A percentile compares a stretch with the other conserved stretches of the same genome.
Evolutionary conservation across 2,329 filamentous ascomycete genomes (phyloP).

Genomic region (Malbranchea zuffiana): DNA sequence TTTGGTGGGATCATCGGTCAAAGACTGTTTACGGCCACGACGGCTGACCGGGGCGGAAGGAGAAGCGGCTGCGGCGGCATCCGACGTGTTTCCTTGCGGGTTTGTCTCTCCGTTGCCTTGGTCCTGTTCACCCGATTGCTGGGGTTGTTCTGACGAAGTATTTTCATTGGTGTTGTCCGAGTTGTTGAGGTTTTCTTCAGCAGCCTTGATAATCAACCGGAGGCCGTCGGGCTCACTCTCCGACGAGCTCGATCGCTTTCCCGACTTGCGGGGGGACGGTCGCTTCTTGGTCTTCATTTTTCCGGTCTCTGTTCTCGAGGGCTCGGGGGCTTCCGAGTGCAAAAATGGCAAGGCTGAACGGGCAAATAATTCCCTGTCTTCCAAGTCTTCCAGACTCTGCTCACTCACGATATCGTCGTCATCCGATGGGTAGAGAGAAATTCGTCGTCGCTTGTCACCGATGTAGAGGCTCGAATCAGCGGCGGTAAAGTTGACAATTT

Average conservation of each 20-base stretch:
- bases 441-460: constrained; percentile 59
- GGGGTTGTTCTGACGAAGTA: constrained; percentile 23
- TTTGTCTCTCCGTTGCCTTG: constrained; percentile 39
- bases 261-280: constrained; percentile 27
- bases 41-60: constrained; percentile 57
- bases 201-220: constrained; percentile 20
- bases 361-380: constrained; percentile 53
- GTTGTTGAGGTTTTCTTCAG: constrained; percentile 23
- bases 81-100: constrained; percentile 37
- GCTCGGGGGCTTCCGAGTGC: constrained; percentile 38
- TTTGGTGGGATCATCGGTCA: constrained; percentile 96
- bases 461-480: constrained; percentile 49
- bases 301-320: constrained; percentile 40
- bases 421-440: constrained; percentile 58
- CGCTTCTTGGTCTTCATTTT: constrained; percentile 43
- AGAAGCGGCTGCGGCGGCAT: constrained; percentile 23
- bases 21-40: constrained; percentile 92
- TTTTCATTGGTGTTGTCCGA: constrained; percentile 36
- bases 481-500: constrained; percentile 58
- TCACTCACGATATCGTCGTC: constrained; percentile 68
- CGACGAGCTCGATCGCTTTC: constrained; percentile 21
- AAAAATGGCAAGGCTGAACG: constrained; percentile 53
- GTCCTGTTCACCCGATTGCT: constrained; percentile 33
- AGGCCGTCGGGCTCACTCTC: constrained; percentile 24
- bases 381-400: constrained; percentile 64